phyloP scores from a whole-genome alignment of 2,329 filamentous ascomycete species.

The Neoscytalidium dimidiatum region DNA sequence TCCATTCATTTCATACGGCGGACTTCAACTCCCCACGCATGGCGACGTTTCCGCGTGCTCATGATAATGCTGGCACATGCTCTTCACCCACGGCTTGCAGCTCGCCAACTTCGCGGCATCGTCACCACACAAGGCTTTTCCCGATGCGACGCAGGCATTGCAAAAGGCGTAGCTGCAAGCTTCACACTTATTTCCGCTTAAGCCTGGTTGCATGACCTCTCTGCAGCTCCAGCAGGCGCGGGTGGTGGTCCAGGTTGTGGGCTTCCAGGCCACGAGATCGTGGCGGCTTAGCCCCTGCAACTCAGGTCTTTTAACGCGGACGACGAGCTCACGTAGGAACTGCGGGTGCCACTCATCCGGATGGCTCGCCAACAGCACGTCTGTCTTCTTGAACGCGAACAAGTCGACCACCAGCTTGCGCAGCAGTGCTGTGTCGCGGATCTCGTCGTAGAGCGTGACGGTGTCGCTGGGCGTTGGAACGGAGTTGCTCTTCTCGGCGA shows the following conservation, averaged over 20 bases:
- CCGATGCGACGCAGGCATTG: constrained; percentile 37
- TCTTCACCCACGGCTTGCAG: constrained; percentile 41
- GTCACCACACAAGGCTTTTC: constrained; percentile 25
- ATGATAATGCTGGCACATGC: constrained; percentile 38
- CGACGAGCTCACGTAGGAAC: constrained; percentile 50
- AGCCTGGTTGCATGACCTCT: constrained; percentile 40
- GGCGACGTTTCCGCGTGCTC: constrained; percentile 40
- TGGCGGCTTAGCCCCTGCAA: constrained; percentile 45
- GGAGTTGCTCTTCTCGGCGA: constrained; percentile 51
- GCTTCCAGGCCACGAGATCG: constrained; percentile 39
- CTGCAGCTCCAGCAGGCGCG: constrained; percentile 43
- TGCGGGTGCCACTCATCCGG: constrained; percentile 50
- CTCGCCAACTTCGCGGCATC: constrained; percentile 28
- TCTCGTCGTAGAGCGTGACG: constrained; percentile 48
- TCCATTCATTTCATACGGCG: background rate
- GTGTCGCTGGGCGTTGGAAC: constrained; percentile 53
- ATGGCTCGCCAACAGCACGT: constrained; percentile 49
- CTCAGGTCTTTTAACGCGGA: constrained; percentile 49
- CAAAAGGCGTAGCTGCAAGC: constrained; percentile 47
- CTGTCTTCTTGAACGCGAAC: constrained; percentile 56
- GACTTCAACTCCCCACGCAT: constrained; percentile 26
- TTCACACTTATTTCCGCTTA: constrained; percentile 41
- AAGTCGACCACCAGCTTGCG: constrained; percentile 49
- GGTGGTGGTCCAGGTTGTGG: constrained; percentile 33
- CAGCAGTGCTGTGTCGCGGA: constrained; percentile 42